Evolutionary conservation across 2,329 filamentous ascomycete species (phyloP).

Genomic region (Coniochaeta pulveracea): DNA sequence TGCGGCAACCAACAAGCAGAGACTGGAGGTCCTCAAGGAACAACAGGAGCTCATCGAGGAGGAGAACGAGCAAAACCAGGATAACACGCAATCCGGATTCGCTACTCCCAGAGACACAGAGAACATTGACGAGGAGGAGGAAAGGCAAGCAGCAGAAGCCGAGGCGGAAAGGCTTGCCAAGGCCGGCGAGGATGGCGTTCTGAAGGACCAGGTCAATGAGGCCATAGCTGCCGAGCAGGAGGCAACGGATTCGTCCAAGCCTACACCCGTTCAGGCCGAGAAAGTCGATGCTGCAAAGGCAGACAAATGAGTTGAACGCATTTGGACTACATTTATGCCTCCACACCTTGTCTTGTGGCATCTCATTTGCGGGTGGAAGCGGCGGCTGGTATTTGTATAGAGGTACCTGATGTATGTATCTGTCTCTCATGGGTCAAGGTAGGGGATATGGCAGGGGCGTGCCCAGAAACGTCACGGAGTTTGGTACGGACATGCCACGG

Average conservation of each 20-base stretch:
- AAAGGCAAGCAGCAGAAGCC: conserved; percentile 44
- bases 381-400: too few species aligned
- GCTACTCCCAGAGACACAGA: conserved; percentile 74
- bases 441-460: too few species aligned
- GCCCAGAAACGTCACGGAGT: too few species aligned
- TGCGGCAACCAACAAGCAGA: conserved; percentile 96
- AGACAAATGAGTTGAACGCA: conserved; percentile 11
- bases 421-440: too few species aligned
- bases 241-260: conserved; percentile 15
- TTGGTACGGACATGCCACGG: too few species aligned
- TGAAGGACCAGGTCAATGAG: conserved; percentile 38
- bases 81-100: conserved; percentile 64
- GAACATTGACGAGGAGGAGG: conserved; percentile 91
- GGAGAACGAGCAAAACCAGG: conserved; percentile 84
- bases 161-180: conserved; percentile 44
- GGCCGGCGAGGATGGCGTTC: conserved; percentile 32
- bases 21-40: conserved; percentile 94
- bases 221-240: conserved; percentile 46
- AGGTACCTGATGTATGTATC: too few species aligned
- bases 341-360: too few species aligned
- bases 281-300: conserved; percentile 26
- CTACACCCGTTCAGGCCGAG: conserved; percentile 26
- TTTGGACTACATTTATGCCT: too few species aligned
- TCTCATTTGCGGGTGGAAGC: too few species aligned
- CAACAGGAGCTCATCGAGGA: conserved; percentile 97